A percentile compares a stretch with the other conserved stretches of the same genome.
These are phyloP conservation scores for Apiospora pterosperma DNA, from an alignment of 2,329 filamentous ascomycete genomes.

Conservation along the genomic window DNA sequence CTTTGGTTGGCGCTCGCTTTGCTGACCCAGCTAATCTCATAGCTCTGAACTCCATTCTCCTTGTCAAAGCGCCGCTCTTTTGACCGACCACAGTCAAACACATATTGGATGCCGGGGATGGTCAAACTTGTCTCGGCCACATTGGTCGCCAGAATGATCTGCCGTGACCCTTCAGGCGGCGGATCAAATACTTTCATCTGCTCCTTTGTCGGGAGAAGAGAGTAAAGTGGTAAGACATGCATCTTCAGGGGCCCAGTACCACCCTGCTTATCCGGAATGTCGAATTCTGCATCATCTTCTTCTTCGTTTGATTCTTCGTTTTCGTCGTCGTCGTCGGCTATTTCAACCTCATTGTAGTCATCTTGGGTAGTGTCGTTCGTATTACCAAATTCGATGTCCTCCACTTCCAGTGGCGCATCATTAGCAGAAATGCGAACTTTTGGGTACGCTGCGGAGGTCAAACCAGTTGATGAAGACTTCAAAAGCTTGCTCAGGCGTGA, in stretches of 20 bases:
- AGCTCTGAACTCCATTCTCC: slow-evolving; percentile 90
- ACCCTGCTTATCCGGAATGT: slow-evolving; percentile 63
- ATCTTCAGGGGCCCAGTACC: slow-evolving; percentile 66
- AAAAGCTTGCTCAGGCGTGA: slow-evolving; percentile 75
- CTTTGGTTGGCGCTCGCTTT: slow-evolving; percentile 93
- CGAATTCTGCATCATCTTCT: slow-evolving; percentile 63
- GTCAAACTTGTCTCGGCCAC: slow-evolving; percentile 96
- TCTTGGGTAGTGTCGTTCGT: slow-evolving; percentile 66
- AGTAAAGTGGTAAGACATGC: slow-evolving; percentile 91
- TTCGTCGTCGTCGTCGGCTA: slow-evolving; percentile 50
- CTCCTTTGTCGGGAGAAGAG: slow-evolving; percentile 83
- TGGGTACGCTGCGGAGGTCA: slow-evolving; percentile 54
- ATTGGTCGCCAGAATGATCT: slow-evolving; percentile 91
- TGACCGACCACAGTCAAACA: slow-evolving; percentile 89
- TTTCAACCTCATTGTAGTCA: slow-evolving; percentile 47
- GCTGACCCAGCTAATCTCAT: slow-evolving; percentile 94
- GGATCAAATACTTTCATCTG: slow-evolving; percentile 88
- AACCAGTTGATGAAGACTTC: slow-evolving; percentile 61
- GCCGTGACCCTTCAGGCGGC: slow-evolving; percentile 75
- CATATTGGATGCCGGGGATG: slow-evolving; percentile 91
- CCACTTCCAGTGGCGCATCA: slow-evolving; percentile 76
- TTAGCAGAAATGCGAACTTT: slow-evolving; percentile 73
- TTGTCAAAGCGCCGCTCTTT: slow-evolving; percentile 90
- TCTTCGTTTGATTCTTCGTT: slow-evolving; percentile 62
- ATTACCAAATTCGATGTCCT: slow-evolving; percentile 81